Percentiles rank a stretch among this genome's conserved stretches.
Conservation (phyloP, 345 rosid species). For the Sisymbrium irio region DNA sequence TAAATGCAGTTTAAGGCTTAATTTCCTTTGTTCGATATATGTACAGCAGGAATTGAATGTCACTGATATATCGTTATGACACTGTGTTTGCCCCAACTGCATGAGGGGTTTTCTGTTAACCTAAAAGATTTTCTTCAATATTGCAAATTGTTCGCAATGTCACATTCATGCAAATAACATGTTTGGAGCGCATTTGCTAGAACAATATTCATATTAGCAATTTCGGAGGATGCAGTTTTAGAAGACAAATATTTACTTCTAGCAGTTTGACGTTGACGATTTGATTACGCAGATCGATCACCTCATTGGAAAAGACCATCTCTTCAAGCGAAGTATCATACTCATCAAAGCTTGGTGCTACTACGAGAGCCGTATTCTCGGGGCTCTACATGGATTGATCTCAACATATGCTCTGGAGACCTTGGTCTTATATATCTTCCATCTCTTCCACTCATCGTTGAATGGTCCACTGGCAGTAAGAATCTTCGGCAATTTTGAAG, state of each 20-base stretch:
- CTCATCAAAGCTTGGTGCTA: constrained; percentile 92
- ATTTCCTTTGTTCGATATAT: not conserved
- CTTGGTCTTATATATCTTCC: constrained; percentile 77
- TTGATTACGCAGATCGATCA: constrained; percentile 56
- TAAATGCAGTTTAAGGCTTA: not conserved
- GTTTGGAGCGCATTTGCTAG: not conserved
- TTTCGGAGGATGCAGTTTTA: not conserved
- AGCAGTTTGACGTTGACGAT: constrained; percentile 15
- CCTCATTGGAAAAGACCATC: constrained; percentile 69
- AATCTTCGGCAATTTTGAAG: constrained; percentile 15
- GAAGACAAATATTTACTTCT: constrained; percentile 11
- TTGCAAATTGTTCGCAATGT: not conserved
- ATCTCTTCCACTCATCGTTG: constrained; percentile 63
- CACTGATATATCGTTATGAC: not conserved
- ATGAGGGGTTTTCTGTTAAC: not conserved
- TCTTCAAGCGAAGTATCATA: constrained; percentile 82
- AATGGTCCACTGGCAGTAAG: constrained; percentile 86
- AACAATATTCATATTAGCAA: not conserved
- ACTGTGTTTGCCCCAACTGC: not conserved
- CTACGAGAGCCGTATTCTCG: constrained; percentile 85
- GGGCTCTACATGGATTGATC: constrained; percentile 89
- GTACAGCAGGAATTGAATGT: not conserved
- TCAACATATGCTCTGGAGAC: constrained; percentile 92
- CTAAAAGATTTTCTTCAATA: not conserved
- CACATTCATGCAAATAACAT: not conserved